These are phyloP conservation scores for Vishniacozyma victoriae DNA, from an alignment of 768 basidiomycete genomes.

Conservation along the genomic window DNA sequence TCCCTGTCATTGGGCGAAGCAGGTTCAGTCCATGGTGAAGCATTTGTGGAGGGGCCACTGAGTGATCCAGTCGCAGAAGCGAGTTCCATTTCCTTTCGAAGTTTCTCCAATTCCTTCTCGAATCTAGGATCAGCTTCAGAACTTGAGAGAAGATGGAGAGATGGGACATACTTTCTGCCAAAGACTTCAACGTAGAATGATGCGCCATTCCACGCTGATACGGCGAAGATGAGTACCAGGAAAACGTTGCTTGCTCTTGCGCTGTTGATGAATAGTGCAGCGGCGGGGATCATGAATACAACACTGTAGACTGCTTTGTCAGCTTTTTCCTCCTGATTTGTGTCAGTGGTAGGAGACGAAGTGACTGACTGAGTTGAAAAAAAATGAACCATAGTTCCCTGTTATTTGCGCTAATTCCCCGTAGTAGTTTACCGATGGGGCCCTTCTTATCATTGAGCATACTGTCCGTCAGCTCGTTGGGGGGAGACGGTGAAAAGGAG, in stretches of 20 bases:
- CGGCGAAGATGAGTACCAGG: conserved; percentile 70
- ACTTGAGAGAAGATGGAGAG: too few species aligned
- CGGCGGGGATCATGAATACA: conserved; percentile 76
- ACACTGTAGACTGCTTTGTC: conserved; percentile 67
- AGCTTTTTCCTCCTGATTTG: neutral
- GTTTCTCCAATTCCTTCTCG: conserved; percentile 80
- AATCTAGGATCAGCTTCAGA: conserved; percentile 56
- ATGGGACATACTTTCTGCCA: conserved; percentile 76
- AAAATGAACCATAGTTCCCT: conserved; percentile 71
- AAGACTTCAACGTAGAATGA: conserved; percentile 90
- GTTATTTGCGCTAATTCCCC: conserved; percentile 57
- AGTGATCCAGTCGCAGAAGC: conserved; percentile 33
- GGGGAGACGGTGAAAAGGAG: neutral
- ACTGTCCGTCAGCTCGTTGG: conserved; percentile 8
- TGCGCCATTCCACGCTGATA: conserved; percentile 90
- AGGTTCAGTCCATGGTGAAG: conserved; percentile 8
- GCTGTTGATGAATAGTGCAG: conserved; percentile 76
- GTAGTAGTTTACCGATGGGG: conserved; percentile 66
- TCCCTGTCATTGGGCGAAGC: conserved; percentile 11
- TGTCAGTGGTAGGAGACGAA: neutral
- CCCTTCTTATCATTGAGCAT: conserved; percentile 83
- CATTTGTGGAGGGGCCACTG: conserved; percentile 5
- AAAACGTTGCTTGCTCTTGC: conserved; percentile 70
- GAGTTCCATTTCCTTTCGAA: conserved; percentile 84
- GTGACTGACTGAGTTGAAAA: conserved; percentile 67